Percentiles rank a stretch among this genome's conserved stretches.
Conservation (phyloP, 345 rosid species). For the Arabidopsis suecica region DNA sequence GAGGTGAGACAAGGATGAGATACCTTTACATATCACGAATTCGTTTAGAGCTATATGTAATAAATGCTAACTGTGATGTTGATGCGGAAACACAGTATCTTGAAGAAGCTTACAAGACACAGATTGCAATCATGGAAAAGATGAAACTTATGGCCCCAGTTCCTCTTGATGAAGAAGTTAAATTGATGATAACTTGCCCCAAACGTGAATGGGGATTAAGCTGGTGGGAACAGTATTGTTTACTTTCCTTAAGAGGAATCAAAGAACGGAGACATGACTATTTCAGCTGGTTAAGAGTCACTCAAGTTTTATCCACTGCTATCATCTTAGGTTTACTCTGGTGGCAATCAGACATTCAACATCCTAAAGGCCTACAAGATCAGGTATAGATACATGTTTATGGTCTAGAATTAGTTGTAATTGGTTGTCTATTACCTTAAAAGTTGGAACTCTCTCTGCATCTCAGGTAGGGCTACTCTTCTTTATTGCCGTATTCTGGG, state of each 20-base stretch:
- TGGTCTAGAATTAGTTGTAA: conserved; percentile 2
- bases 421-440: conserved; percentile 5
- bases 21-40: conserved; percentile 19
- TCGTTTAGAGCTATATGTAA: background rate
- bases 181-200: conserved; percentile 56
- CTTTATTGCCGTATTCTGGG: conserved; percentile 98
- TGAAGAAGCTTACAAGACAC: conserved; percentile 78
- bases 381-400: conserved; percentile 57
- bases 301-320: conserved; percentile 93
- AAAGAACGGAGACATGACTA: conserved; percentile 90
- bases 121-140: conserved; percentile 69
- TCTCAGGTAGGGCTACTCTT: conserved; percentile 90
- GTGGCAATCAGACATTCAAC: conserved; percentile 86
- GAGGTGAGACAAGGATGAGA: conserved; percentile 57
- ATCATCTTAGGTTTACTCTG: conserved; percentile 85
- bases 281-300: conserved; percentile 91
- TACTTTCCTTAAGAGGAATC: conserved; percentile 81
- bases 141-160: conserved; percentile 70
- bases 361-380: conserved; percentile 72
- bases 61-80: conserved; percentile 23
- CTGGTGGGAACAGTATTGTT: conserved; percentile 86
- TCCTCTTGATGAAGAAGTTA: conserved; percentile 76
- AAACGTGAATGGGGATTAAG: conserved; percentile 87
- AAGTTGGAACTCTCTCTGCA: conserved; percentile 17
- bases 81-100: conserved; percentile 68